Evolutionary conservation across 2,329 filamentous ascomycete genomes (phyloP).

Genomic region (Arachnopeziza araneosa): DNA sequence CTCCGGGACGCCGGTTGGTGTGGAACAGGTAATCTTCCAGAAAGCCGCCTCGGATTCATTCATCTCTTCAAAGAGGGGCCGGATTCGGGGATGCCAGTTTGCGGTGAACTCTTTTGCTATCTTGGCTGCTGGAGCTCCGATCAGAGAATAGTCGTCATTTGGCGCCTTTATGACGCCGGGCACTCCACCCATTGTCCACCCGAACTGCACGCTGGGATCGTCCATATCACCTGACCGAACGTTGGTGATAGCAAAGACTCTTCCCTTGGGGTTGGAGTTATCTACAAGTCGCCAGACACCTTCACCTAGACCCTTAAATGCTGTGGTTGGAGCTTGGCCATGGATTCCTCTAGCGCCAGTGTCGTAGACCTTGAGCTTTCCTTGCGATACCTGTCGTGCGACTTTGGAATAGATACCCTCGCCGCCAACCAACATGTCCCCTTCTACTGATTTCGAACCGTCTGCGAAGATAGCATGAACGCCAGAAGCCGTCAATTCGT

Average conservation of each 20-base stretch:
- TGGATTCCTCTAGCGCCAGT: slow-evolving; percentile 56
- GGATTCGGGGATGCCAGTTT: slow-evolving; percentile 51
- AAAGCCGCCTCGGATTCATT: slow-evolving; percentile 51
- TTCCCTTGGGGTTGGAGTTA: slow-evolving; percentile 39
- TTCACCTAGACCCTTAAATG: slow-evolving; percentile 57
- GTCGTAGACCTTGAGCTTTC: slow-evolving; percentile 32
- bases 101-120: slow-evolving; percentile 49
- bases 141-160: slow-evolving; percentile 54
- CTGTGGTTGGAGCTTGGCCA: slow-evolving; percentile 55
- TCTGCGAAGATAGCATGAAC: slow-evolving; percentile 32
- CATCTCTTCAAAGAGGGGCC: slow-evolving; percentile 55
- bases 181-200: slow-evolving; percentile 57
- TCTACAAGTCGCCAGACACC: slow-evolving; percentile 56
- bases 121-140: slow-evolving; percentile 50
- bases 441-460: slow-evolving; percentile 26
- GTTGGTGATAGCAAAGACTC: slow-evolving; percentile 56
- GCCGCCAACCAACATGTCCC: slow-evolving; percentile 35
- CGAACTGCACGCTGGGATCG: slow-evolving; percentile 50
- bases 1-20: slow-evolving; percentile 51
- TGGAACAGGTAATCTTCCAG: slow-evolving; percentile 62
- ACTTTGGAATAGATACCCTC: slow-evolving; percentile 35
- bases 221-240: slow-evolving; percentile 55
- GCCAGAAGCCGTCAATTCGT: slow-evolving; percentile 43
- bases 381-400: slow-evolving; percentile 32
- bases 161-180: slow-evolving; percentile 53